Conservation (phyloP, 257 asterid species). For the Ligustrum vulgare region DNA sequence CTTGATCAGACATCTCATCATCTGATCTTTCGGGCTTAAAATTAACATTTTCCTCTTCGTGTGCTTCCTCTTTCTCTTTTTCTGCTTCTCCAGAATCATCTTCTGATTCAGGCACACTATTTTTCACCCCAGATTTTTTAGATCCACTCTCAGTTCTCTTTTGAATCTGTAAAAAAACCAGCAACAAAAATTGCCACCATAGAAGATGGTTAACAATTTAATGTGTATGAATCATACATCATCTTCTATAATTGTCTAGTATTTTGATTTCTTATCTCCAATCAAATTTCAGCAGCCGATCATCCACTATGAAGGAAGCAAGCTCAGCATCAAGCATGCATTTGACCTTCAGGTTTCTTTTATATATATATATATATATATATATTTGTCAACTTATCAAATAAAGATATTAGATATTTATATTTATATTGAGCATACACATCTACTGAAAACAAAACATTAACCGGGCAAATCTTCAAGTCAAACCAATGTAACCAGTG, state of each 20-base stretch:
- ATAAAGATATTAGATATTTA: no score
- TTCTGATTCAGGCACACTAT: slow-evolving; percentile 50
- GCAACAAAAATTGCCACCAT: background rate
- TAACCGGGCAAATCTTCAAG: background rate
- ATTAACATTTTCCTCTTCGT: slow-evolving; percentile 45
- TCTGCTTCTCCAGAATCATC: slow-evolving; percentile 55
- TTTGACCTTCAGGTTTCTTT: background rate
- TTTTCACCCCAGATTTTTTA: slow-evolving; percentile 44
- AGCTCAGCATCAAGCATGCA: background rate
- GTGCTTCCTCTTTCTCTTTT: slow-evolving; percentile 44
- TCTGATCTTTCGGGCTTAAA: slow-evolving; percentile 58
- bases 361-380: background rate
- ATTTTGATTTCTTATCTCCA: slow-evolving; percentile 13
- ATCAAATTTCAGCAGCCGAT: slow-evolving; percentile 9
- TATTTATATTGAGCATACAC: background rate
- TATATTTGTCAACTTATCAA: background rate
- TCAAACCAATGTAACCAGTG: background rate
- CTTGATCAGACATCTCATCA: slow-evolving; percentile 68
- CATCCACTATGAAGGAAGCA: background rate
- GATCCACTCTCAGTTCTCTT: slow-evolving; percentile 52
- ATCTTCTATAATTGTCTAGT: background rate
- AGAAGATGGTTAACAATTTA: background rate
- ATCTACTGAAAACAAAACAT: background rate
- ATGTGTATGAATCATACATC: slow-evolving; percentile 1
- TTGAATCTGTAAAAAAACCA: slow-evolving; percentile 40